Evolutionary conservation across 306 rosid species (phyloP).

Genomic region (Acmispon strigosus): DNA sequence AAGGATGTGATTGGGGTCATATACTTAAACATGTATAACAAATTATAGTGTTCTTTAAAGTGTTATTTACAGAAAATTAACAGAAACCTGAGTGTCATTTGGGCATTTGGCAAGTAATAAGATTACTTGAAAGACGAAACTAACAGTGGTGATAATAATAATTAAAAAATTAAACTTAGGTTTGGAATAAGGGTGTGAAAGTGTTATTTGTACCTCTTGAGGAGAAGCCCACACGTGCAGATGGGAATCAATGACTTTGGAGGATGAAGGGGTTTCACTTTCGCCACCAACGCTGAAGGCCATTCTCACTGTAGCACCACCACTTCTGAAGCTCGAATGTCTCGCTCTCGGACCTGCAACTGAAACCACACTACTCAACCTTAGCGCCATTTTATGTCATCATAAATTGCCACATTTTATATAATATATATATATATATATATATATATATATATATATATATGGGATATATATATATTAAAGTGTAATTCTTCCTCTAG

Average conservation of each 20-base stretch:
- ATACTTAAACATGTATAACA: no score
- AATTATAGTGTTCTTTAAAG: neutral
- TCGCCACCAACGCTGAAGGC: neutral
- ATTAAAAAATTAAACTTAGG: neutral
- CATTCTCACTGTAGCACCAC: slow-evolving; percentile 23
- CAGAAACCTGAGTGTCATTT: no score
- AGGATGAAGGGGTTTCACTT: slow-evolving; percentile 11
- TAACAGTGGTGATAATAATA: neutral
- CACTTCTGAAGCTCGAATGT: neutral
- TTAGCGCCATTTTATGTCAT: neutral
- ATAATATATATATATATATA: no score
- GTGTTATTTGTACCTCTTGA: slow-evolving; percentile 39
- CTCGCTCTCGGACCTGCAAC: slow-evolving; percentile 3
- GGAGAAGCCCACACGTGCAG: slow-evolving; percentile 91
- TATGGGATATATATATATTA: no score
- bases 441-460: no score
- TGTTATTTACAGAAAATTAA: neutral
- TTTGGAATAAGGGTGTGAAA: neutral
- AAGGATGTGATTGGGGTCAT: no score
- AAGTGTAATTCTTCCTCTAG: no score
- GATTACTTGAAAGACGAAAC: neutral
- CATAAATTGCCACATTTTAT: neutral
- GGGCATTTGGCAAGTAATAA: neutral
- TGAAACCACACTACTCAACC: neutral
- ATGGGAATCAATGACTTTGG: slow-evolving; percentile 71